Conservation (phyloP, 2,329 filamentous ascomycete species). For the Fusarium fracticaudum region DNA sequence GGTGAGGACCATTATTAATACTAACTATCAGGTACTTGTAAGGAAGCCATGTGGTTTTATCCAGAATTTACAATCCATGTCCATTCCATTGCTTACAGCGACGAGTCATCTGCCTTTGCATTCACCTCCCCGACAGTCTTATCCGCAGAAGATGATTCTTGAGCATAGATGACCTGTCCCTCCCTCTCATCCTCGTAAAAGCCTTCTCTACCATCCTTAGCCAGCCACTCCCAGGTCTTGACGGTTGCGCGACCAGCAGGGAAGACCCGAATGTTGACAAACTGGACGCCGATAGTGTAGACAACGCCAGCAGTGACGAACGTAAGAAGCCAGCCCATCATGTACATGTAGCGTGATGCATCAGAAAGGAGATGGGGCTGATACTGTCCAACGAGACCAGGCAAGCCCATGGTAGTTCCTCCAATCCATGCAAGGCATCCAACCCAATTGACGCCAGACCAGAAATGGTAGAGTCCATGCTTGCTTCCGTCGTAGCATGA, state of each 20-base stretch:
- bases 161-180: not conserved
- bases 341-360: not conserved
- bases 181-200: not conserved
- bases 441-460: not conserved
- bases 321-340: not conserved
- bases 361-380: not conserved
- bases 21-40: not conserved
- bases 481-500: not conserved
- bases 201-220: not conserved
- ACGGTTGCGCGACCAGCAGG: not conserved
- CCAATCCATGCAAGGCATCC: not conserved
- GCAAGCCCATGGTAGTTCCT: not conserved
- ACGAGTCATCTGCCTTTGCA: not conserved
- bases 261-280: not conserved
- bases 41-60: accelerated
- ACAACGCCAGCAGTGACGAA: not conserved
- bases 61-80: not conserved
- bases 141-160: not conserved
- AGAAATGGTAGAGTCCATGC: not conserved
- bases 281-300: not conserved
- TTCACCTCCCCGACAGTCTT: not conserved
- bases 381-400: not conserved
- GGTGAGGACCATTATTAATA: not conserved
- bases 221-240: not conserved
- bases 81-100: not conserved